A percentile compares a stretch with the other conserved stretches of the same genome.
Conservation (phyloP, 2,329 filamentous ascomycete genomes). For the Monilinia polystroma region DNA sequence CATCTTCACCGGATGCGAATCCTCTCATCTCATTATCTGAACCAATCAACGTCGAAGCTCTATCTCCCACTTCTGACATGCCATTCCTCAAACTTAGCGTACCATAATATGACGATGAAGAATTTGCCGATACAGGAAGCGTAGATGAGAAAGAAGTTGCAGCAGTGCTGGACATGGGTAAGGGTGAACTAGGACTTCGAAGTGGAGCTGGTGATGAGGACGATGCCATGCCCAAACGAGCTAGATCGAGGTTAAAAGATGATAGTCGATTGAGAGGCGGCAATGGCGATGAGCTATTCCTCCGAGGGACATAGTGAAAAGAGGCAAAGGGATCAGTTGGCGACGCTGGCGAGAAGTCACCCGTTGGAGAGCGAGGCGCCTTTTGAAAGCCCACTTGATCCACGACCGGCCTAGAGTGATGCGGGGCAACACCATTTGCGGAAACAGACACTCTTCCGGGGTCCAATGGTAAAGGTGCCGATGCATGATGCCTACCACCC, state of each 20-base stretch:
- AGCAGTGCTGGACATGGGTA: conserved; percentile 36
- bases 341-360: conserved; percentile 30
- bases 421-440: conserved; percentile 31
- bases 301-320: conserved; percentile 31
- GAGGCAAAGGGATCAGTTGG: conserved; percentile 33
- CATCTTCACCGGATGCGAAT: conserved; percentile 68
- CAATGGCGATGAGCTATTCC: conserved; percentile 55
- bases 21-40: conserved; percentile 68
- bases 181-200: conserved; percentile 35
- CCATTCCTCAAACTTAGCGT: conserved; percentile 30
- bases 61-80: conserved; percentile 40
- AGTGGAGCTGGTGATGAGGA: conserved; percentile 40
- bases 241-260: conserved; percentile 55
- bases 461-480: conserved; percentile 48
- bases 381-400: conserved; percentile 34
- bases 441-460: conserved; percentile 34
- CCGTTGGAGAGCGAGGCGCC: conserved; percentile 26
- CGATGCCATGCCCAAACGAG: conserved; percentile 48
- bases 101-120: conserved; percentile 30
- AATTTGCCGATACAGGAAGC: conserved; percentile 45
- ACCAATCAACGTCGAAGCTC: conserved; percentile 62
- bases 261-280: conserved; percentile 55
- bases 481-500: conserved; percentile 52
- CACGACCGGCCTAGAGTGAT: conserved; percentile 29
- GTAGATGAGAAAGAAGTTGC: conserved; percentile 45